These are phyloP conservation scores for Cryptosporidium xiaoi DNA, from an alignment of 169 alveolate species.

Conservation along the genomic window DNA sequence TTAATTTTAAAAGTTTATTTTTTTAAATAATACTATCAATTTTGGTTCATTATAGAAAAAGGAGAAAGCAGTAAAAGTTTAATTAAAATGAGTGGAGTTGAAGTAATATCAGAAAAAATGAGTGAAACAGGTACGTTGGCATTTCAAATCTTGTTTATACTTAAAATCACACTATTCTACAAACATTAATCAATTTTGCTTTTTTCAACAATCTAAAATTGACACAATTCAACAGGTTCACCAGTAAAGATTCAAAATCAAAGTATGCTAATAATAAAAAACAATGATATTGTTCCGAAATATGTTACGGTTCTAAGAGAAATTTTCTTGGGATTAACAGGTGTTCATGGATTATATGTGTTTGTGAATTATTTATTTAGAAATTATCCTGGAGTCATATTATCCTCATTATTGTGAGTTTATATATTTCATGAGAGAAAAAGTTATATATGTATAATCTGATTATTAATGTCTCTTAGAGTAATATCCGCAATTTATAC, in stretches of 20 bases:
- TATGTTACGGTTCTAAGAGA: slow-evolving; percentile 46
- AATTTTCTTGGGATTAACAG: slow-evolving; percentile 50
- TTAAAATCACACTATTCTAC: neutral
- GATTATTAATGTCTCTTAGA: slow-evolving; percentile 1
- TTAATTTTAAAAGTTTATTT: neutral
- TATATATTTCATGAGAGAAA: neutral
- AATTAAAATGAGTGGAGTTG: slow-evolving; percentile 10
- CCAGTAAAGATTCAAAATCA: neutral
- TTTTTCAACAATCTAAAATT: neutral
- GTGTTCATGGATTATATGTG: slow-evolving; percentile 65
- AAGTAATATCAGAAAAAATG: neutral
- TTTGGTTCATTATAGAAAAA: too few relatives aligned
- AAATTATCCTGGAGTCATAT: slow-evolving; percentile 53
- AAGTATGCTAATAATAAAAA: neutral
- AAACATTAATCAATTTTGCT: too few relatives aligned
- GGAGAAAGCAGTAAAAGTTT: too few relatives aligned
- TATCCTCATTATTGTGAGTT: slow-evolving; percentile 66
- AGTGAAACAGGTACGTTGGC: slow-evolving; percentile 25
- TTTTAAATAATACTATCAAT: too few relatives aligned
- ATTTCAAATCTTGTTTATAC: neutral
- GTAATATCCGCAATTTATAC: slow-evolving; percentile 64
- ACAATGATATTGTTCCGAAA: neutral
- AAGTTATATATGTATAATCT: neutral
- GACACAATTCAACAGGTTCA: too few relatives aligned
- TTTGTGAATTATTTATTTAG: slow-evolving; percentile 55